These are phyloP conservation scores for Leccinum broughii DNA, from an alignment of 768 basidiomycete genomes.

Conservation along the genomic window DNA sequence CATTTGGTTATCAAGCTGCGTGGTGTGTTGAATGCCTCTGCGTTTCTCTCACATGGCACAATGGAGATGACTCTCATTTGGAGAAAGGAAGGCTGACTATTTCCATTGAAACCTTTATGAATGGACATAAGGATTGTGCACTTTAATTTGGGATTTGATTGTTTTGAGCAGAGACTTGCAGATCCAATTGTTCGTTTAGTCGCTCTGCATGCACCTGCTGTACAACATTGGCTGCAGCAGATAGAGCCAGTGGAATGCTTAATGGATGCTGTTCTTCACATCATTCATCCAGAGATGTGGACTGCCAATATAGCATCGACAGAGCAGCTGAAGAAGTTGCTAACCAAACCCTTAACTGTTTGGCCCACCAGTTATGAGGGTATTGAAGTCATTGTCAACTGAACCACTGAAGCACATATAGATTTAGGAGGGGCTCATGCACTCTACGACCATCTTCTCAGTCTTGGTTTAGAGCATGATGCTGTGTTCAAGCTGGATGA, in stretches of 20 bases:
- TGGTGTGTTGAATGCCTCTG: no score
- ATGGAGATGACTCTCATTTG: no score
- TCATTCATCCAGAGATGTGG: background rate
- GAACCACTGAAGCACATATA: background rate
- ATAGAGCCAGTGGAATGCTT: background rate
- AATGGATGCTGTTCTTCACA: background rate
- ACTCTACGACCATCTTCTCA: background rate
- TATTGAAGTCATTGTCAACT: background rate
- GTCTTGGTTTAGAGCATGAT: background rate
- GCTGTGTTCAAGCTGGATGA: background rate
- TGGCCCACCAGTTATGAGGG: background rate
- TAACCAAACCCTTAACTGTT: background rate
- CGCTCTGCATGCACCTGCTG: background rate
- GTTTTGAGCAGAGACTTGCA: background rate
- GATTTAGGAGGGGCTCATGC: background rate
- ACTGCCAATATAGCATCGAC: background rate
- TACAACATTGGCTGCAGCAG: background rate
- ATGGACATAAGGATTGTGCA: no score
- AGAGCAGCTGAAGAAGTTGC: background rate
- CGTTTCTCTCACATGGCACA: no score
- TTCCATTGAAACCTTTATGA: no score
- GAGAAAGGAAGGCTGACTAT: no score
- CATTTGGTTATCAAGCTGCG: no score
- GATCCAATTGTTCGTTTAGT: background rate
- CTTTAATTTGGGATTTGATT: background rate